Evolutionary conservation across 2,329 filamentous ascomycete species (phyloP), one percentile per base, ranked within the genome.

Genomic region (Huntiella bhutanensis): DNA sequence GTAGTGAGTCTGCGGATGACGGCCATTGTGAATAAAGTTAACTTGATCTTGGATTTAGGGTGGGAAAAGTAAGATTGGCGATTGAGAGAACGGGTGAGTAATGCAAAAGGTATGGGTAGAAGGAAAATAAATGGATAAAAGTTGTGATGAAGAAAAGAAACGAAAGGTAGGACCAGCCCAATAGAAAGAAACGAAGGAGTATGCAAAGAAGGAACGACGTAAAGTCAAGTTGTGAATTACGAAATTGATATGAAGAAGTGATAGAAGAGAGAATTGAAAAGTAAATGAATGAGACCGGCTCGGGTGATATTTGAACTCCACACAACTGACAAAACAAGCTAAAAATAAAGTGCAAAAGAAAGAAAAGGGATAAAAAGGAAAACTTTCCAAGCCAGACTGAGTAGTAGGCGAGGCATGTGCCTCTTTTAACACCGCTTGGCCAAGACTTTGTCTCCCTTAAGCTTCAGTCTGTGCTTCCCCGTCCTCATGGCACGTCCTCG

Each of bases 11-110:
- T 38, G 37, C 11, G 28, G n/a, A 43, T 40, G 33, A 48, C 36
- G 36, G 47, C 45, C 43, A 39, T 46, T 17, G 11, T 44, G 28
- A 35, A 33, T 15, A 38, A 15, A 36, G 38, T 6, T 35, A 37
- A 36, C 34, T 36, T 15, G 15, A 12, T 36, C 34, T n/a, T n/a
- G 7, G 22, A 10, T 28, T 28, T 28, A 28, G 22, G 22, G 15
- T n/a, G 4, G 1, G 34, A 36, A 36, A 12, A 2, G 5, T 13
- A 12, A n/a, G 34, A 11, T 36, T 5, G 13, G 22, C 15, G 33
- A 6, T 7, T 34, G 32, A 34, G 19, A n/a, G 15, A 12, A 15
- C 22, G 17, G 42, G 8, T 16, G 33, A 10, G 11, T 16, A 33
- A 43, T 33, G 39, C 13, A 48, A 40, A 12, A 4, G 11, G n/a